phyloP scores from a whole-genome alignment of 2,329 filamentous ascomycete genomes.

The Alternaria viburni region DNA sequence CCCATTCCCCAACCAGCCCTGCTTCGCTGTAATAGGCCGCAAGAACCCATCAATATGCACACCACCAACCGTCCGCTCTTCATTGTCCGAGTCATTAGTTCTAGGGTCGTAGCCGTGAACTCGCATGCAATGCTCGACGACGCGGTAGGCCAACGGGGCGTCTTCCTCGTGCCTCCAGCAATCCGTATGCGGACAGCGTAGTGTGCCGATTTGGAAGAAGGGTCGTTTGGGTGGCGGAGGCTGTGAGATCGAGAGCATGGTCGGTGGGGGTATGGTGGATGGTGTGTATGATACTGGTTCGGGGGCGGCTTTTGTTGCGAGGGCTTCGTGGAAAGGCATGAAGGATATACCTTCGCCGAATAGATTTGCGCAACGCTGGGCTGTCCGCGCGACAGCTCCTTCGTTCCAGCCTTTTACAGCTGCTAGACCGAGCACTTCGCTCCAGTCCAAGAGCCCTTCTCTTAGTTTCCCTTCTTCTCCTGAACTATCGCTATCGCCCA shows the following conservation, averaged over 20 bases:
- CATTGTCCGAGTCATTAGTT: constrained; percentile 55
- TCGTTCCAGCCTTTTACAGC: constrained; percentile 73
- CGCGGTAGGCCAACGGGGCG: constrained; percentile 34
- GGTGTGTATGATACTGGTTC: constrained; percentile 47
- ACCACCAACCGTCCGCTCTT: constrained; percentile 59
- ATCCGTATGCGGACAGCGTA: constrained; percentile 42
- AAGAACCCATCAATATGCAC: constrained; percentile 74
- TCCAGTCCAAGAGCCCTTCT: constrained; percentile 69
- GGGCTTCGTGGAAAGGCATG: constrained; percentile 58
- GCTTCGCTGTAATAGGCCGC: constrained; percentile 55
- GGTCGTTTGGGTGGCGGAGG: constrained; percentile 26
- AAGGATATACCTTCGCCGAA: constrained; percentile 77
- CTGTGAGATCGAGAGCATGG: neutral
- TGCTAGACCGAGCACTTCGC: constrained; percentile 80
- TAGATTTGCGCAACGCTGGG: constrained; percentile 74
- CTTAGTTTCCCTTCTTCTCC: constrained; percentile 17
- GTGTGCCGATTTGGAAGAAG: constrained; percentile 32
- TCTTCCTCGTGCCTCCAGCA: constrained; percentile 37
- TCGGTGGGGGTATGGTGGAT: constrained; percentile 29
- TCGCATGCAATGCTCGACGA: constrained; percentile 54
- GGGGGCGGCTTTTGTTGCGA: constrained; percentile 24
- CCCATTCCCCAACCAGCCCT: constrained; percentile 34
- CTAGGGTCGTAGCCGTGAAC: constrained; percentile 53
- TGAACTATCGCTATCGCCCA: constrained; percentile 13
- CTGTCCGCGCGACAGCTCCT: constrained; percentile 69